Evolutionary conservation across 2,329 filamentous ascomycete genomes (phyloP).

Genomic region (Tympanopsis confertula): DNA sequence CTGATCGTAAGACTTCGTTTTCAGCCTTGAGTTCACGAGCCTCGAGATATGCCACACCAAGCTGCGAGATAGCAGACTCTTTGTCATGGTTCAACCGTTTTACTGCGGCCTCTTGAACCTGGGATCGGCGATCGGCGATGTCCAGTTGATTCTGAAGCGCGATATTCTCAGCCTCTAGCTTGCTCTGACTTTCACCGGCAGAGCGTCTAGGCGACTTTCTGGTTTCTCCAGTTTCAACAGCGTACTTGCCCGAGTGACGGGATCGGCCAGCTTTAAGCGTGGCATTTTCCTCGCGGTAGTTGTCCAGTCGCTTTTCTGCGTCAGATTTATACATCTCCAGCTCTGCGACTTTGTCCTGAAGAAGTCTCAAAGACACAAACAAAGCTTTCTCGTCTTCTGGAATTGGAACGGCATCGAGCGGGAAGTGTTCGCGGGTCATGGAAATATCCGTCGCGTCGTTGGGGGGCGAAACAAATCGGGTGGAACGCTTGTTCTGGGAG

Average conservation of each 20-base stretch:
- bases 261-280: background rate
- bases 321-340: background rate
- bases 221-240: too few species aligned
- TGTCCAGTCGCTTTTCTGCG: background rate
- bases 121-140: conserved; percentile 38
- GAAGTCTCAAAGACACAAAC: background rate
- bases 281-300: background rate
- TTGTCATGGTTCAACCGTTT: conserved; percentile 35
- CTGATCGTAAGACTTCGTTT: conserved; percentile 17
- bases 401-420: background rate
- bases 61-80: conserved; percentile 42
- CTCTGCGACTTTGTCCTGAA: background rate
- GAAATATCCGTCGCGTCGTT: background rate
- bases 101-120: conserved; percentile 28
- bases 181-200: background rate
- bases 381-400: background rate
- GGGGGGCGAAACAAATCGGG: background rate
- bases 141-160: conserved; percentile 41
- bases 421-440: background rate
- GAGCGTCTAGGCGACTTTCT: too few species aligned
- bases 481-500: background rate
- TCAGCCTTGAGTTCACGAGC: conserved; percentile 28
- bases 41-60: conserved; percentile 41
- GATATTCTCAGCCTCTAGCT: conserved; percentile 38
- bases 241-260: background rate